Evolutionary conservation across 495 filamentous ascomycete species (phyloP).

Genomic region (Amorphotheca resinae): DNA sequence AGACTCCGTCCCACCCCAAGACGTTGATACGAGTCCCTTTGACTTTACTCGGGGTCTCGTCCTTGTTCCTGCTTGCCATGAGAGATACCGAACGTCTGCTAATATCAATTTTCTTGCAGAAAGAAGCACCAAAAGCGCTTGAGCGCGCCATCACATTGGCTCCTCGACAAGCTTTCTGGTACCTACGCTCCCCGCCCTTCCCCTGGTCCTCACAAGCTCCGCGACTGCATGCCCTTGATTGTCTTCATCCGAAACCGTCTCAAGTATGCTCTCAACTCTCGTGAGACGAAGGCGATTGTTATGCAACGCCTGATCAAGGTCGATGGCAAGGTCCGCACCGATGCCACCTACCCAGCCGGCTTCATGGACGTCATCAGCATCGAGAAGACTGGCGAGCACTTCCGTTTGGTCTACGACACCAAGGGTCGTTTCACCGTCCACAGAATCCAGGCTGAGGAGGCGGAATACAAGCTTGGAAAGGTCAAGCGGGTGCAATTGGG

Average conservation of each 20-base stretch:
- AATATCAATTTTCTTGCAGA: conserved; percentile 31
- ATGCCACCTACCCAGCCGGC: conserved; percentile 91
- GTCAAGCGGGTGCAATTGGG: conserved; percentile 98
- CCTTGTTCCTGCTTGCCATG: too few species aligned
- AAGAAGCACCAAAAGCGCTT: conserved; percentile 99
- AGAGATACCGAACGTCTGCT: neutral
- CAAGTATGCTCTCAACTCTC: conserved; percentile 98
- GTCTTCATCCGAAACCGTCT: conserved; percentile 98
- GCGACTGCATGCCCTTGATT: conserved; percentile 97
- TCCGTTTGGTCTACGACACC: conserved; percentile 99
- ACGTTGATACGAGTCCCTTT: too few species aligned
- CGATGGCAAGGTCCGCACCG: conserved; percentile 98
- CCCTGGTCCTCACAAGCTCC: conserved; percentile 95
- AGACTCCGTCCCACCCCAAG: too few species aligned
- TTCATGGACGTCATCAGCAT: conserved; percentile 99
- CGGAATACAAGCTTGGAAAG: conserved; percentile 98
- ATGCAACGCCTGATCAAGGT: conserved; percentile 99
- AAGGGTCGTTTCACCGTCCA: conserved; percentile 99
- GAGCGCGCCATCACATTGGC: conserved; percentile 97
- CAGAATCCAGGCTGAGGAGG: conserved; percentile 95
- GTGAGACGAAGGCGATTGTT: conserved; percentile 93
- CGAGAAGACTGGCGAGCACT: conserved; percentile 99
- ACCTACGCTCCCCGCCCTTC: conserved; percentile 93
- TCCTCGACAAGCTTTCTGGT: conserved; percentile 97
- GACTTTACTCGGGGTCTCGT: too few species aligned